Percentiles rank a stretch among this genome's conserved stretches.
Conservation (phyloP, 306 rosid species). For the Ammopiptanthus mongolicus region DNA sequence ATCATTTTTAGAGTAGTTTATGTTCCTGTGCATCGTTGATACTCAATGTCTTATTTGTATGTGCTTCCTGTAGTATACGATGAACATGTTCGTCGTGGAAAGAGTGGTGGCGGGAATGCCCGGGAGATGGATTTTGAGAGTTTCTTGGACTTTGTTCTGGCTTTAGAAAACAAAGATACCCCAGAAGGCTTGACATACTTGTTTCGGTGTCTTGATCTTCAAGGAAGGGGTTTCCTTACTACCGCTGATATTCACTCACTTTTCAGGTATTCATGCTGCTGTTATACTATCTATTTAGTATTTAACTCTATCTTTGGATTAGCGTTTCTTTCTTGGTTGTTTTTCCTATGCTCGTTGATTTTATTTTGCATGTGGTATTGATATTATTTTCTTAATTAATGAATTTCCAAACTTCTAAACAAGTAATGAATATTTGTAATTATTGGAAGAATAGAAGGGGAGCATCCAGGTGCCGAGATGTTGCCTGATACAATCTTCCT, state of each 20-base stretch:
- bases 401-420: neutral
- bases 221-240: constrained; percentile 89
- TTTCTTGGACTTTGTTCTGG: constrained; percentile 91
- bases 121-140: constrained; percentile 94
- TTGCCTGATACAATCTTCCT: constrained; percentile 84
- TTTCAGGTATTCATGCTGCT: constrained; percentile 59
- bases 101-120: constrained; percentile 63
- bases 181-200: constrained; percentile 96
- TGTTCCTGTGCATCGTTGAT: neutral
- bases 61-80: constrained; percentile 62
- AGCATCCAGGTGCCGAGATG: constrained; percentile 70
- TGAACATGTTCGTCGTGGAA: constrained; percentile 86
- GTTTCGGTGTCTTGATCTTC: constrained; percentile 96
- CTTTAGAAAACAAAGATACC: constrained; percentile 94
- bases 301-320: neutral
- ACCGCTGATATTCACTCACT: constrained; percentile 95
- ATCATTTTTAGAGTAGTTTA: neutral
- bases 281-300: neutral
- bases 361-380: neutral
- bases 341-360: neutral
- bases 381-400: neutral
- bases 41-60: neutral
- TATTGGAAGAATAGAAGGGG: constrained; percentile 90
- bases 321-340: neutral
- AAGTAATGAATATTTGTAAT: constrained; percentile 12